Conservation (phyloP, 1,284 basidiomycete species). For the Earliella scabrosa region DNA sequence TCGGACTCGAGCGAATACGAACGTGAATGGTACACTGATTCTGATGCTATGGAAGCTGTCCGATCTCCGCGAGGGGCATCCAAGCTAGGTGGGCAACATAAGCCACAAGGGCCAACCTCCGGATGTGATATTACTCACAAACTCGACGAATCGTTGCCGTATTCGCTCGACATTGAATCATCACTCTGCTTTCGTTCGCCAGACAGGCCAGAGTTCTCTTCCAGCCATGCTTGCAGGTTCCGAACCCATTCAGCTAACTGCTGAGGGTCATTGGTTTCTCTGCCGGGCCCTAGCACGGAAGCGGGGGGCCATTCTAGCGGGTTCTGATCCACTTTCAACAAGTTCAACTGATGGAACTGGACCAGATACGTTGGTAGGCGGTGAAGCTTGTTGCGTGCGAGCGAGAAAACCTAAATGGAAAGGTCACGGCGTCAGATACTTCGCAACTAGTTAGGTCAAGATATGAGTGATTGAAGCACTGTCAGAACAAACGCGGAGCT, state of each 20-base stretch:
- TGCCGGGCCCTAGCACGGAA: constrained; percentile 49
- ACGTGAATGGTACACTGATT: constrained; percentile 48
- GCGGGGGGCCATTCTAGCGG: constrained; percentile 91
- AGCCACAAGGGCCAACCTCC: neutral
- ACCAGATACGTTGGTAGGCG: constrained; percentile 81
- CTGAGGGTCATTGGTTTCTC: constrained; percentile 48
- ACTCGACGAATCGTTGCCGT: constrained; percentile 16
- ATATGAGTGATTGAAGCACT: neutral
- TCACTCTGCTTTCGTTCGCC: constrained; percentile 38
- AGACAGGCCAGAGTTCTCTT: constrained; percentile 45
- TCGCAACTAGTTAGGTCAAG: neutral
- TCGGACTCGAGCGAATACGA: constrained; percentile 69
- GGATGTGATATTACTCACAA: constrained; percentile 11
- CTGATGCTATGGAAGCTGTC: constrained; percentile 14
- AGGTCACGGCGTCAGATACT: neutral
- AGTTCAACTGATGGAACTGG: constrained; percentile 74
- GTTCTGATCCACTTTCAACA: constrained; percentile 91
- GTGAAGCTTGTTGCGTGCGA: constrained; percentile 86
- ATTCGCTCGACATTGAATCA: constrained; percentile 27
- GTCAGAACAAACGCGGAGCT: neutral
- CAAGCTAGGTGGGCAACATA: constrained; percentile 1
- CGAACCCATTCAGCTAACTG: constrained; percentile 76
- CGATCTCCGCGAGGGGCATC: constrained; percentile 14
- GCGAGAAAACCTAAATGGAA: constrained; percentile 73
- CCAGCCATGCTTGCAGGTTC: constrained; percentile 76